phyloP scores from a whole-genome alignment of 164 flowering plant genomes.

The Dillenia turbinata region DNA sequence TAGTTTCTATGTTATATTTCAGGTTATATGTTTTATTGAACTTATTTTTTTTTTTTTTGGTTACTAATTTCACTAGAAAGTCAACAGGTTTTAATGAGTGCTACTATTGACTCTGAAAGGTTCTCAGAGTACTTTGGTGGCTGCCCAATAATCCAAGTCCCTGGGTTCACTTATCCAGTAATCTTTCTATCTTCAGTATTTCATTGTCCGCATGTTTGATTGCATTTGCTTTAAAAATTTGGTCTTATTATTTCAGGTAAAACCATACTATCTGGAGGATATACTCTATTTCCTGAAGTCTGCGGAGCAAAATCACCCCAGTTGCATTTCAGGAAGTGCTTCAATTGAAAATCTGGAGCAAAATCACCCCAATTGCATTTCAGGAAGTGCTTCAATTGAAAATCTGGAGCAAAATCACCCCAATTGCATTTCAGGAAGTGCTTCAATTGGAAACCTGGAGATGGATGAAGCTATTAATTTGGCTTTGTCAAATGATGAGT shows the following conservation, averaged over 20 bases:
- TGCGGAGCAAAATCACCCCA: constrained; percentile 37
- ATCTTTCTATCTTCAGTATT: neutral
- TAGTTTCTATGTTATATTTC: neutral
- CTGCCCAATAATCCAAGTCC: constrained; percentile 87
- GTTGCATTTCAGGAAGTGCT: constrained; percentile 11
- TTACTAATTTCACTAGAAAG: constrained; percentile 2
- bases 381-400: constrained; percentile 15
- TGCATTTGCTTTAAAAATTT: constrained; percentile 2
- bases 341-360: constrained; percentile 26
- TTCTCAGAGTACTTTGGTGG: constrained; percentile 95
- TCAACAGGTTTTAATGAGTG: constrained; percentile 92
- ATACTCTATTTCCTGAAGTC: constrained; percentile 64
- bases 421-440: constrained; percentile 14
- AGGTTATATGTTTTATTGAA: neutral
- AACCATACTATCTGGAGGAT: constrained; percentile 77
- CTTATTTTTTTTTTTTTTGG: neutral
- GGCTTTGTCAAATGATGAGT: constrained; percentile 78
- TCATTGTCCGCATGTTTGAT: neutral
- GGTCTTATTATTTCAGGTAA: constrained; percentile 53
- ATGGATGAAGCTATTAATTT: constrained; percentile 83
- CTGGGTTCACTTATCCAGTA: constrained; percentile 98
- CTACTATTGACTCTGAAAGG: constrained; percentile 89
- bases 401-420: constrained; percentile 45
- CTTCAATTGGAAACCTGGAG: constrained; percentile 22
- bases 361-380: constrained; percentile 35